These are phyloP conservation scores for Nicotiana knightiana DNA, from an alignment of 257 asterid species.

Conservation along the genomic window DNA sequence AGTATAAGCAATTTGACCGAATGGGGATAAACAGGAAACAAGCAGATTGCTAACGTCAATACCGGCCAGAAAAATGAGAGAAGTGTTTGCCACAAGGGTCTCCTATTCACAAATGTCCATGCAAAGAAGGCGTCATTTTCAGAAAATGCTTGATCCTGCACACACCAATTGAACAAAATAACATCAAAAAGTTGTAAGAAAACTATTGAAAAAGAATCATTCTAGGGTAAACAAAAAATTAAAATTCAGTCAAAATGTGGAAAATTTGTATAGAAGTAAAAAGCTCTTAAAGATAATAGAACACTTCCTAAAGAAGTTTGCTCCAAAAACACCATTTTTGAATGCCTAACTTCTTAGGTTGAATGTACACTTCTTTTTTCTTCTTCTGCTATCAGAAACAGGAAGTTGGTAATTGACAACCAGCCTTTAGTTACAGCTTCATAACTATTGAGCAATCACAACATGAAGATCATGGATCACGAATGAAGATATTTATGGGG, in stretches of 20 bases:
- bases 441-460: not conserved
- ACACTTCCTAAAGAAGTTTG: not conserved
- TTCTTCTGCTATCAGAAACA: not conserved
- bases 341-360: not conserved
- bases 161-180: conserved; percentile 5
- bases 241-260: not conserved
- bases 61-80: conserved; percentile 99
- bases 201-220: not conserved
- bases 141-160: conserved; percentile 94
- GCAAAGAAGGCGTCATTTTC: conserved; percentile 95
- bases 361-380: not conserved
- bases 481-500: not conserved
- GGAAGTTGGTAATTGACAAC: not conserved
- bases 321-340: not conserved
- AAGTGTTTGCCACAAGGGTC: conserved; percentile 95
- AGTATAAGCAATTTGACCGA: conserved; percentile 81
- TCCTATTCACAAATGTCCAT: conserved; percentile 87
- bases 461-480: not conserved
- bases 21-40: conserved; percentile 98
- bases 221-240: not conserved
- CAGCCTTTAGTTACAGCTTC: not conserved
- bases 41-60: conserved; percentile 93
- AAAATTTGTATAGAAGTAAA: not conserved
- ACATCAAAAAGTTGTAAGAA: not conserved
- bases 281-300: not conserved